phyloP scores from a whole-genome alignment of 2,329 filamentous ascomycete genomes.

The Aspergillus intermedius region DNA sequence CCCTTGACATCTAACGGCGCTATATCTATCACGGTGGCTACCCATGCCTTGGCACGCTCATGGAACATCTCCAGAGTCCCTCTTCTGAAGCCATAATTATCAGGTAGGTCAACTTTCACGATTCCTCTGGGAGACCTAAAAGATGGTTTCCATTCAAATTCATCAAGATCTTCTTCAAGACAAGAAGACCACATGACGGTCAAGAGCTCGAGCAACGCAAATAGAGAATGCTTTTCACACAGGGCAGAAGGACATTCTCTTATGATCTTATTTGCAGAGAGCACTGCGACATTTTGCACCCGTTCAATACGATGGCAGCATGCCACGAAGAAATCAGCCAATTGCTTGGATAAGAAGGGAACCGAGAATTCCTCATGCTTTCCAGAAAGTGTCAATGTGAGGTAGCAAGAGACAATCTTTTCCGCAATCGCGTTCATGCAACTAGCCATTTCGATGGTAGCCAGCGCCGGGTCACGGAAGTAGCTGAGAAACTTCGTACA shows the following conservation, averaged over 20 bases:
- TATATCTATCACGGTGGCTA: slow-evolving; percentile 70
- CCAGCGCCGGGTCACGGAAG: slow-evolving; percentile 85
- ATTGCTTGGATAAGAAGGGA: slow-evolving; percentile 79
- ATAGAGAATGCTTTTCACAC: slow-evolving; percentile 83
- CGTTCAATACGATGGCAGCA: slow-evolving; percentile 92
- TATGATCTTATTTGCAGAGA: slow-evolving; percentile 80
- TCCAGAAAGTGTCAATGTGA: slow-evolving; percentile 66
- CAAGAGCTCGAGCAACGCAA: slow-evolving; percentile 83
- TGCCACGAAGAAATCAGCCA: slow-evolving; percentile 74
- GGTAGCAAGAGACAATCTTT: slow-evolving; percentile 72
- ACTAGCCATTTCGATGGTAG: slow-evolving; percentile 53
- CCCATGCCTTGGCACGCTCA: slow-evolving; percentile 71
- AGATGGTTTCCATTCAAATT: slow-evolving; percentile 78
- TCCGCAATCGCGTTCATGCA: slow-evolving; percentile 58
- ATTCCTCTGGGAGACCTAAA: slow-evolving; percentile 72
- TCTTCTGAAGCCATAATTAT: slow-evolving; percentile 78
- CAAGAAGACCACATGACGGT: slow-evolving; percentile 95
- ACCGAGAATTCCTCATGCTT: slow-evolving; percentile 75
- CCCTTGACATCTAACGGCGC: slow-evolving; percentile 93
- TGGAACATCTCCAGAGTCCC: slow-evolving; percentile 73
- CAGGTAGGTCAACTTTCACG: slow-evolving; percentile 83
- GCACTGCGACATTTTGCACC: slow-evolving; percentile 79
- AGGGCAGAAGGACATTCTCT: slow-evolving; percentile 78
- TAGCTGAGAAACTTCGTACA: slow-evolving; percentile 86
- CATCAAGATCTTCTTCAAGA: slow-evolving; percentile 86